A percentile compares a stretch with the other conserved stretches of the same genome.
phyloP scores from a whole-genome alignment of 179 eudicot species.

The Silene coronaria region DNA sequence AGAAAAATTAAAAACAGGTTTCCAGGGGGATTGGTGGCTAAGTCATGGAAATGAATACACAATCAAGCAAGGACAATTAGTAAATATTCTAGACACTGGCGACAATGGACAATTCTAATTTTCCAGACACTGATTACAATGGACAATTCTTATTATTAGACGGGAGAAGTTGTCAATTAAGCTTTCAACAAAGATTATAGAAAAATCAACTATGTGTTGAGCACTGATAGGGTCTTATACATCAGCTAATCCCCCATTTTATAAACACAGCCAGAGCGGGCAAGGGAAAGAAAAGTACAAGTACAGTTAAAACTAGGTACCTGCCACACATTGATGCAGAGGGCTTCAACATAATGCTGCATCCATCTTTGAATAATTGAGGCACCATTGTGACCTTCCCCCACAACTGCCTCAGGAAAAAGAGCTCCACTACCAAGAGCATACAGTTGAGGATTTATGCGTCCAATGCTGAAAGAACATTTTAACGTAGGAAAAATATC shows the following conservation, averaged over 20 bases:
- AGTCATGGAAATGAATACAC: too few species aligned
- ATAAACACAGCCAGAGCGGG: neutral
- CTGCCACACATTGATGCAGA: constrained; percentile 98
- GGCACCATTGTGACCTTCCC: constrained; percentile 25
- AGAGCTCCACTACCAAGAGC: constrained; percentile 65
- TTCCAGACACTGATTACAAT: too few species aligned
- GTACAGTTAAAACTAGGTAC: constrained; percentile 27
- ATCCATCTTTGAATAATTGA: constrained; percentile 51
- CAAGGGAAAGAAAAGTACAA: neutral
- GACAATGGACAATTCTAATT: neutral
- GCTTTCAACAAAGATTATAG: neutral
- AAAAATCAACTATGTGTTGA: neutral
- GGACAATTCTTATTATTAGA: too few species aligned
- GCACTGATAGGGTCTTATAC: neutral
- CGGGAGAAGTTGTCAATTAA: neutral
- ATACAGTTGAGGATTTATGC: constrained; percentile 73
- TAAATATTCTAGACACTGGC: neutral
- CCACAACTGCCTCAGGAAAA: constrained; percentile 29
- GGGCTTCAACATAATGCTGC: constrained; percentile 64
- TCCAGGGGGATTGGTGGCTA: too few species aligned
- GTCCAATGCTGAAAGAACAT: constrained; percentile 74
- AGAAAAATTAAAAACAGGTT: too few species aligned
- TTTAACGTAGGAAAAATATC: constrained; percentile 20
- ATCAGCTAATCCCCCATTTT: neutral
- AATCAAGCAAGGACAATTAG: too few species aligned